Evolutionary conservation across 768 basidiomycete species (phyloP).

Genomic region (Kwoniella sp.): DNA sequence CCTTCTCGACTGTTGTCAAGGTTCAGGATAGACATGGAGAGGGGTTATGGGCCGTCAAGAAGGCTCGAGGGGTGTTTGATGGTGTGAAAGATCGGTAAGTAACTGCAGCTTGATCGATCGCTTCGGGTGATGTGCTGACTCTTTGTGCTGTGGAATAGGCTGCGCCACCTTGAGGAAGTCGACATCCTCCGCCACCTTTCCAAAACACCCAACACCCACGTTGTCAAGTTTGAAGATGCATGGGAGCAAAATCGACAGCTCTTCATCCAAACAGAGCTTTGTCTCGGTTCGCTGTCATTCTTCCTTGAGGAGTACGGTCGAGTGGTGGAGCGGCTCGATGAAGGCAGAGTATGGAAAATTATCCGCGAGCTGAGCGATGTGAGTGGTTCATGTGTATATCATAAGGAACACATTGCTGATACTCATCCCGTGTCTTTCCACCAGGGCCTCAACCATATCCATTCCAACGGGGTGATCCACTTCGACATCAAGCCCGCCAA

Average conservation of each 20-base stretch:
- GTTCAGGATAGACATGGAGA: constrained; percentile 60
- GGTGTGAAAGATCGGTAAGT: constrained; percentile 85
- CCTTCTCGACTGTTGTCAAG: constrained; percentile 86
- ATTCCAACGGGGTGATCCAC: constrained; percentile 85
- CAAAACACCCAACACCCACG: constrained; percentile 62
- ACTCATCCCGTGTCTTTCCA: not conserved
- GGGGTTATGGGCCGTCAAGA: constrained; percentile 81
- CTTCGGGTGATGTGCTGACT: too few species aligned
- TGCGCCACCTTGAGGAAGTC: constrained; percentile 88
- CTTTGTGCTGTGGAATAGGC: constrained; percentile 25
- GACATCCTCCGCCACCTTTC: constrained; percentile 80
- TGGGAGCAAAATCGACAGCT: constrained; percentile 93
- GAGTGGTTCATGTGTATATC: too few species aligned
- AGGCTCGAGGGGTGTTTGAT: constrained; percentile 80
- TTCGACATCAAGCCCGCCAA: constrained; percentile 98
- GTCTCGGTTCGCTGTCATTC: constrained; percentile 86
- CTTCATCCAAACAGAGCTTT: constrained; percentile 93
- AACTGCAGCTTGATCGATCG: too few species aligned
- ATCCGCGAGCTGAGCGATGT: constrained; percentile 86
- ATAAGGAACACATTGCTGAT: constrained; percentile 5
- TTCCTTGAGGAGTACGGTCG: constrained; percentile 91
- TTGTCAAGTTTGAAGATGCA: constrained; percentile 85
- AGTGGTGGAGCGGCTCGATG: constrained; percentile 75
- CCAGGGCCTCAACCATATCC: constrained; percentile 89
- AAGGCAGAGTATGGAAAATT: constrained; percentile 96